Percentiles rank a stretch among this genome's conserved stretches.
Evolutionary conservation across 805 yeast species (phyloP).

Genomic region (Candida yuanshanica): DNA sequence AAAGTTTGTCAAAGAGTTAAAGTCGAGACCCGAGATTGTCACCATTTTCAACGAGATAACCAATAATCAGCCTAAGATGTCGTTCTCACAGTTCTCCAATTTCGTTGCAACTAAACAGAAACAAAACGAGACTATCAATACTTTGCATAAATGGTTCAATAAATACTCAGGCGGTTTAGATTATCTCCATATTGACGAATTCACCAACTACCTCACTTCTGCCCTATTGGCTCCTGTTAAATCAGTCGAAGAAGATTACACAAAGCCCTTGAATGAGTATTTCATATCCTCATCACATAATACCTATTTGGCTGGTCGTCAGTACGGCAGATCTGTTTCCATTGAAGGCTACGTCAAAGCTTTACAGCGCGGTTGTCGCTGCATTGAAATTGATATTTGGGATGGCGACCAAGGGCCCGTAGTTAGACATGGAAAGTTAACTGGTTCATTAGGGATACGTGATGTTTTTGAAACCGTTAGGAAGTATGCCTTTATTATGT

Average conservation of each 20-base stretch:
- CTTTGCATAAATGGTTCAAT: conserved; percentile 30
- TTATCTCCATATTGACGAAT: conserved; percentile 11
- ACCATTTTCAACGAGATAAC: conserved; percentile 40
- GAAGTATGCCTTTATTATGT: conserved; percentile 82
- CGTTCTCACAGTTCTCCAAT: conserved; percentile 26
- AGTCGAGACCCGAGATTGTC: conserved; percentile 57
- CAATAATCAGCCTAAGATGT: conserved; percentile 19
- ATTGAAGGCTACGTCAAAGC: conserved; percentile 86
- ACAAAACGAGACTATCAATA: conserved; percentile 32
- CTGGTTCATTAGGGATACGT: conserved; percentile 61
- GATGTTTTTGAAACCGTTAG: conserved; percentile 69
- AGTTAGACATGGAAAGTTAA: conserved; percentile 88
- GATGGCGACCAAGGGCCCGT: conserved; percentile 78
- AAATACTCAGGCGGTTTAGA: conserved; percentile 26
- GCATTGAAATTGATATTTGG: conserved; percentile 96
- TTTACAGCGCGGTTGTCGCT: conserved; percentile 86
- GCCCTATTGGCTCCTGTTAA: conserved; percentile 22
- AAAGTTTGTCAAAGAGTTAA: conserved; percentile 61
- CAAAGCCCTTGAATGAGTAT: conserved; percentile 76
- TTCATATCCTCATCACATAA: conserved; percentile 92
- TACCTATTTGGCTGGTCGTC: conserved; percentile 85
- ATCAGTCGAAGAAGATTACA: conserved; percentile 30
- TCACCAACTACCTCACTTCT: conserved; percentile 26
- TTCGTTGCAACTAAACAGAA: conserved; percentile 47
- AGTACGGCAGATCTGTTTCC: conserved; percentile 80